These are phyloP conservation scores for Phialophora verrucosa DNA, from an alignment of 2,329 filamentous ascomycete genomes.

Conservation along the genomic window DNA sequence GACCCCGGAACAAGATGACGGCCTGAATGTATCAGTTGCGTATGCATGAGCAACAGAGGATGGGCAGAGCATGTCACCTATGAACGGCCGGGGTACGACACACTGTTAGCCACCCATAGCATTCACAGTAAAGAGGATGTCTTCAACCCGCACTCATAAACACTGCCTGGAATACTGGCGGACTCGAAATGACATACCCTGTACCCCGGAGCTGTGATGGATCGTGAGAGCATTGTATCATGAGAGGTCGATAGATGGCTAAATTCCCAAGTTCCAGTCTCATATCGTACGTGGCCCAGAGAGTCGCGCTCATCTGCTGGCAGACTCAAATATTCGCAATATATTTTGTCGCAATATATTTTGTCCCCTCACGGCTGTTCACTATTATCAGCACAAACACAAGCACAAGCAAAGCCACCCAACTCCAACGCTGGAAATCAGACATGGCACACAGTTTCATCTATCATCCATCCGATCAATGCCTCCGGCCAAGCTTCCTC, in stretches of 20 bases:
- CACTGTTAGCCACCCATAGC: no score
- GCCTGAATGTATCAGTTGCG: background rate
- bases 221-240: background rate
- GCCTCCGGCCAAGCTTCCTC: slow-evolving; percentile 32
- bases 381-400: background rate
- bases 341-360: background rate
- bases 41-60: background rate
- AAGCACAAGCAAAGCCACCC: background rate
- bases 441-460: background rate
- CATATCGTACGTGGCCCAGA: background rate
- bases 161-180: background rate
- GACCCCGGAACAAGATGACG: background rate
- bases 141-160: background rate
- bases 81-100: background rate
- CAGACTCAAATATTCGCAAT: background rate
- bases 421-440: slow-evolving; percentile 21
- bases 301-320: background rate
- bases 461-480: slow-evolving; percentile 17
- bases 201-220: background rate
- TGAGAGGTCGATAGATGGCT: background rate
- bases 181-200: background rate
- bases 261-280: background rate
- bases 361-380: background rate
- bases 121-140: background rate
- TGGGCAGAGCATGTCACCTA: background rate